These are phyloP conservation scores for Tetrapyrgos nigripes DNA, from an alignment of 1,284 basidiomycete genomes.

Conservation along the genomic window DNA sequence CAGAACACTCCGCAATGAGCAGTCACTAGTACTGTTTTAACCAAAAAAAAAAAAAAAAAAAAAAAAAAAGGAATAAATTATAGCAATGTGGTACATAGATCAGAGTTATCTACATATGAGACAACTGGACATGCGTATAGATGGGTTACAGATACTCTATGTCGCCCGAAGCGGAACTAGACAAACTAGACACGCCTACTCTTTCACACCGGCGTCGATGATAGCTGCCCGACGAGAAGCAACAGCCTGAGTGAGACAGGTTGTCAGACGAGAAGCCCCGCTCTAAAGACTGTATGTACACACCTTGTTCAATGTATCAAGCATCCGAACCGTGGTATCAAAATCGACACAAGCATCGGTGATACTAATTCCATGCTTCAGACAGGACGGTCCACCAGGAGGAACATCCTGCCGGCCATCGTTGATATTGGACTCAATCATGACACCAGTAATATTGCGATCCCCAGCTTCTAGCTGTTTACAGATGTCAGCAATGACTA, in stretches of 20 bases:
- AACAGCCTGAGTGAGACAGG: conserved; percentile 14
- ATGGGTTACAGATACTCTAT: too few species aligned
- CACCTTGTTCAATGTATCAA: conserved; percentile 75
- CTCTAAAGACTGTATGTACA: conserved; percentile 13
- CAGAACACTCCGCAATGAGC: too few species aligned
- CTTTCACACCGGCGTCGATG: conserved; percentile 5
- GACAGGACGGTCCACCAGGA: conserved; percentile 58
- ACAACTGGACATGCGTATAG: too few species aligned
- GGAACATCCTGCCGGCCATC: conserved; percentile 89
- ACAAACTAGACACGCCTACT: too few species aligned
- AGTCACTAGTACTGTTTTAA: too few species aligned
- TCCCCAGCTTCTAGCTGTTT: conserved; percentile 82
- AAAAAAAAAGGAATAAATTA: too few species aligned
- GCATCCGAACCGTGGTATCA: conserved; percentile 82
- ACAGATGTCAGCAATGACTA: conserved; percentile 81
- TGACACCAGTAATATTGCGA: conserved; percentile 88
- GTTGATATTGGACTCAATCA: conserved; percentile 96
- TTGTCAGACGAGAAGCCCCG: not conserved
- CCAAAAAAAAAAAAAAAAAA: too few species aligned
- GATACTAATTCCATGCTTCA: conserved; percentile 89
- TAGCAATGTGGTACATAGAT: too few species aligned
- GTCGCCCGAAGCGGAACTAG: too few species aligned
- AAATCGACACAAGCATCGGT: conserved; percentile 96
- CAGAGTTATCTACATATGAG: too few species aligned
- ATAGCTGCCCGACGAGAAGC: conserved; percentile 11